Base-by-base conservation (phyloP, 768 basidiomycete species). In the Phanerochaete sordida region DNA sequence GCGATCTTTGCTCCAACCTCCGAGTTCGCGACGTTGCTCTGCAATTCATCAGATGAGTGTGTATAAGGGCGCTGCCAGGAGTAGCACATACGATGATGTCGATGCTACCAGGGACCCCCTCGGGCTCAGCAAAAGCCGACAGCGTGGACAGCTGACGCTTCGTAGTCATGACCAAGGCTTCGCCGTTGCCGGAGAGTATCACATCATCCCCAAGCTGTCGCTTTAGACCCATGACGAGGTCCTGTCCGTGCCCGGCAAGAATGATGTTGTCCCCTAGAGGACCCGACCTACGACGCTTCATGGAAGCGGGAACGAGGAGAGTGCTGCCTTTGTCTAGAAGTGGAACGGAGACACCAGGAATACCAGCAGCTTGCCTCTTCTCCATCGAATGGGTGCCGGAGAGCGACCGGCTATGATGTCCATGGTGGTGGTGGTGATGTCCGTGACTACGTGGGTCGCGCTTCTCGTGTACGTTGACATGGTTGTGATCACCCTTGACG, bases 81-180 rank as follows among this genome's bases (percentile, higher is more conserved):
- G 26, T 28, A 3, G 30, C 37, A 73, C 78, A 54, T 61, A 78
- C 85, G 74, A 82, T 70, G 60, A 87, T 78, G 62, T 81, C 76
- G 49, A 86, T 71, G 2, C 59, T 73, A 3, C 85, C 84, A 8
- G 74, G 68, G 8, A 73, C 76, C 2, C 73, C 72, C 15, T 56
- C 57, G 13, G 30, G 3, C 21, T 31, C 56, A 19, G 27, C 16
- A 15, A 54, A 54, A 16, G 55, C 39, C n/a, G 48, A 60, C 13
- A 24, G 11, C n/a, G 39, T 33, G 19, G 39, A 9, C 5, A 43
- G 11, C 56, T 68, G 50, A 60, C 54, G 19, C 49, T 23, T 59
- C 27, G 33, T 57, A 53, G 21, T 59, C 33, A 67, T 61, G 54
- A 62, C 62, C 16, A 62, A 47, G 31, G 57, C 47, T 26, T 66